Conservation (phyloP, 2,329 filamentous ascomycete species). For the Monilinia fructicola region DNA sequence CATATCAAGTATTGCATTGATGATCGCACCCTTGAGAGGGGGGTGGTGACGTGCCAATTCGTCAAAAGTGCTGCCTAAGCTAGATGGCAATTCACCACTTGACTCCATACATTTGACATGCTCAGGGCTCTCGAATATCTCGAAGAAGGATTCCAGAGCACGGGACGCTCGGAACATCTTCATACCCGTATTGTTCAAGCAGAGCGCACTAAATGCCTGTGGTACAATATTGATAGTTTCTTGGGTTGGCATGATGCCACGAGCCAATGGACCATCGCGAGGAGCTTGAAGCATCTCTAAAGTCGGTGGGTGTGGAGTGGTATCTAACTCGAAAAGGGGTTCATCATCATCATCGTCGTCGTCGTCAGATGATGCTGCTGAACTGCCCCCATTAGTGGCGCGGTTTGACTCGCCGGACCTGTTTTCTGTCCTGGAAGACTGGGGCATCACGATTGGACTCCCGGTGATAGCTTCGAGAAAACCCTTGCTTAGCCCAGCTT, state of each 20-base stretch:
- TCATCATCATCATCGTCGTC: constrained; percentile 43
- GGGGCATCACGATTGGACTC: constrained; percentile 41
- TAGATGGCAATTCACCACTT: constrained; percentile 69
- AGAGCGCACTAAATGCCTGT: constrained; percentile 88
- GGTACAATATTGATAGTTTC: constrained; percentile 89
- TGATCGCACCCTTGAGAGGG: constrained; percentile 72
- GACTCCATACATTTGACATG: constrained; percentile 83
- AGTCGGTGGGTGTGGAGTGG: constrained; percentile 54
- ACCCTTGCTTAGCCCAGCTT: constrained; percentile 85
- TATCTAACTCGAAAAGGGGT: constrained; percentile 39
- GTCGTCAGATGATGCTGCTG: constrained; percentile 33
- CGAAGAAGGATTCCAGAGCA: constrained; percentile 83
- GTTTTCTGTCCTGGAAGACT: constrained; percentile 33
- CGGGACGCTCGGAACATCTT: constrained; percentile 80
- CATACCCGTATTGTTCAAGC: constrained; percentile 83
- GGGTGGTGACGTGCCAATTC: constrained; percentile 95
- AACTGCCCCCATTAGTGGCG: neutral
- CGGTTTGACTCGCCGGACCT: constrained; percentile 22
- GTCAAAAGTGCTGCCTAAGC: constrained; percentile 83
- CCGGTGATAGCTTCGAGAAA: constrained; percentile 80
- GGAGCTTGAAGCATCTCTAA: constrained; percentile 50
- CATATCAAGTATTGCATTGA: constrained; percentile 86
- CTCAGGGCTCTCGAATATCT: constrained; percentile 91
- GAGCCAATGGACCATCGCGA: constrained; percentile 52
- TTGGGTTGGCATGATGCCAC: constrained; percentile 78